phyloP scores from a whole-genome alignment of 2,329 filamentous ascomycete genomes.

The Myrmaecium sp. region DNA sequence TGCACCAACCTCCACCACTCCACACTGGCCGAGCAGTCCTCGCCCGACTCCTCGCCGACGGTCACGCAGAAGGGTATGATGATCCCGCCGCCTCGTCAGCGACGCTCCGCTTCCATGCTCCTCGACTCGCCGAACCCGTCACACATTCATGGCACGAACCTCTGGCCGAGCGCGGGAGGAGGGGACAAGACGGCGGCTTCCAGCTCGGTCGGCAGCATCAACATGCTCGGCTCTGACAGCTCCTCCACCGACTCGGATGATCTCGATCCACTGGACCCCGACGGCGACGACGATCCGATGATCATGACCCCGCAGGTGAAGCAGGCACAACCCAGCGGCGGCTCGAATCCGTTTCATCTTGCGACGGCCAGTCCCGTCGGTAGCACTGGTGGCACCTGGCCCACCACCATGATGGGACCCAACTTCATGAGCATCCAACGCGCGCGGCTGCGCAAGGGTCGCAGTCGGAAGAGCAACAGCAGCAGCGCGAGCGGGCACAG shows the following conservation, averaged over 20 bases:
- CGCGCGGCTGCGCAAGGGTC: slow-evolving; percentile 38
- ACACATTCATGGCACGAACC: too few species aligned
- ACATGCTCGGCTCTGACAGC: slow-evolving; percentile 63
- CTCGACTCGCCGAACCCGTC: slow-evolving; percentile 53
- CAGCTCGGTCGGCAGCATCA: slow-evolving; percentile 66
- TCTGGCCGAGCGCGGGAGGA: slow-evolving; percentile 53
- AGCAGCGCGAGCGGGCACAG: slow-evolving; percentile 54
- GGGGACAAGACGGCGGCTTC: slow-evolving; percentile 31
- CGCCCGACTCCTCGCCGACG: slow-evolving; percentile 79
- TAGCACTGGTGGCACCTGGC: slow-evolving; percentile 45
- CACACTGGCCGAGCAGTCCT: slow-evolving; percentile 73
- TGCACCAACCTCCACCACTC: slow-evolving; percentile 93
- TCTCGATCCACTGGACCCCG: slow-evolving; percentile 29
- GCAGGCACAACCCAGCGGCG: too few species aligned
- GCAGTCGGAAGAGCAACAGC: slow-evolving; percentile 49
- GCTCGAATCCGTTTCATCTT: slow-evolving; percentile 27
- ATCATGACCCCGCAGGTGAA: slow-evolving; percentile 70
- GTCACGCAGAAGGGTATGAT: slow-evolving; percentile 51
- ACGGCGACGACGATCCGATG: slow-evolving; percentile 48
- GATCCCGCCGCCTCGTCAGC: slow-evolving; percentile 41
- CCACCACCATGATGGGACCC: slow-evolving; percentile 45
- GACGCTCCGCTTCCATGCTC: slow-evolving; percentile 25
- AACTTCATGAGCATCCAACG: slow-evolving; percentile 68
- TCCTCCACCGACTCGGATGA: slow-evolving; percentile 52
- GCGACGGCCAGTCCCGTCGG: slow-evolving; percentile 15